Evolutionary conservation across 2,329 filamentous ascomycete species (phyloP).

Genomic region (Pyricularia sp.): DNA sequence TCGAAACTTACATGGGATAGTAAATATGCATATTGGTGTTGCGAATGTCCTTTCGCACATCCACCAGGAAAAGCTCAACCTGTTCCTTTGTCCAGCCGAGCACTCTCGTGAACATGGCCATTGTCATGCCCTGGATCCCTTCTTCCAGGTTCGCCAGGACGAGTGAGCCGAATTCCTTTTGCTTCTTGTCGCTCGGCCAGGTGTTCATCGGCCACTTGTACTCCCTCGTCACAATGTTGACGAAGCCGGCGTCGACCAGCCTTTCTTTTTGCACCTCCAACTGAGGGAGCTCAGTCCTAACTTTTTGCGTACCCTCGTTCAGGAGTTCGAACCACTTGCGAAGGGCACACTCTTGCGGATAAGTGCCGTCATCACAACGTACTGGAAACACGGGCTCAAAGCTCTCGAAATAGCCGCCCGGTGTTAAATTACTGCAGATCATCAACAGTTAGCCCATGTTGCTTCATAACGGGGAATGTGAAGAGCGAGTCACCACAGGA

Average conservation of each 20-base stretch:
- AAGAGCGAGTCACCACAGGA: too few relatives aligned
- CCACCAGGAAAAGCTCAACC: conserved; percentile 41
- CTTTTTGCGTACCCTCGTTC: conserved; percentile 9
- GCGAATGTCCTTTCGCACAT: conserved; percentile 36
- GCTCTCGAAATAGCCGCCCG: conserved; percentile 15
- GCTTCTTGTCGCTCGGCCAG: conserved; percentile 14
- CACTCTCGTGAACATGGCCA: conserved; percentile 21
- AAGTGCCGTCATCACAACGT: conserved; percentile 13
- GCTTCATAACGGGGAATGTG: neutral
- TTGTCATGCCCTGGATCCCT: conserved; percentile 21
- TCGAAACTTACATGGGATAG: conserved; percentile 38
- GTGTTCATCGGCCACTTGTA: conserved; percentile 23
- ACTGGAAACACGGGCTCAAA: conserved; percentile 13
- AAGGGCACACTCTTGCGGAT: conserved; percentile 17
- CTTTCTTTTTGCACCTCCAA: neutral
- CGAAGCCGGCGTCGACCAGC: conserved; percentile 18
- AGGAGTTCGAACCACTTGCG: conserved; percentile 10
- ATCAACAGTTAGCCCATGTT: neutral
- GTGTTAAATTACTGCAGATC: conserved; percentile 11
- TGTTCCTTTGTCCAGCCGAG: conserved; percentile 31
- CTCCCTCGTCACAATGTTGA: conserved; percentile 18
- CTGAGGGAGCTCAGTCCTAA: conserved; percentile 5
- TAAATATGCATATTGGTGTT: conserved; percentile 39
- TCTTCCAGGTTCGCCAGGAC: conserved; percentile 18
- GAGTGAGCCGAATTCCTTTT: conserved; percentile 17